Percentiles rank a stretch among this genome's conserved stretches.
phyloP scores from a whole-genome alignment of 2,329 filamentous ascomycete species.

The Cladosporium sp. region DNA sequence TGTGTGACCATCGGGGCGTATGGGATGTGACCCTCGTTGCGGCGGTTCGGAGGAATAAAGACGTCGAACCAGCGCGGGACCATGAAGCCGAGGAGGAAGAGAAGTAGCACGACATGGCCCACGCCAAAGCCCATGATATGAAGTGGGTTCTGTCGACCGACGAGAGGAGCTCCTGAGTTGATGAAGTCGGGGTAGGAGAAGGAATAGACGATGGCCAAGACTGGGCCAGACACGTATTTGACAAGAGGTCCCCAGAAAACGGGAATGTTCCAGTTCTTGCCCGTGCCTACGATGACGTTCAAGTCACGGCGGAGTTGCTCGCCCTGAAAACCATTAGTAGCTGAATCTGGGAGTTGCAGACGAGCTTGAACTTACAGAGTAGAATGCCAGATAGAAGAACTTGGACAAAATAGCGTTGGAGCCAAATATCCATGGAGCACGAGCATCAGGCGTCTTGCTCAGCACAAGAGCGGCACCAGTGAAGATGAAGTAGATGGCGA shows the following conservation, averaged over 20 bases:
- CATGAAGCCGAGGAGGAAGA: conserved; percentile 40
- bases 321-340: conserved; percentile 20
- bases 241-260: conserved; percentile 48
- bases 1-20: conserved; percentile 16
- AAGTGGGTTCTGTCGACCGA: conserved; percentile 33
- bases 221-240: conserved; percentile 47
- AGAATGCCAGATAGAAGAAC: conserved; percentile 54
- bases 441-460: conserved; percentile 40
- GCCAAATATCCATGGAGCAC: conserved; percentile 42
- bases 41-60: conserved; percentile 46
- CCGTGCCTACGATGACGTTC: conserved; percentile 50
- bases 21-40: conserved; percentile 38
- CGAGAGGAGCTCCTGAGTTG: conserved; percentile 23
- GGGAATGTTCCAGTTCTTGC: conserved; percentile 56
- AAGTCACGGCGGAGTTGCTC: conserved; percentile 40
- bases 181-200: conserved; percentile 48
- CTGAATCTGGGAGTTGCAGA: too few species aligned
- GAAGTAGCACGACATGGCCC: conserved; percentile 28
- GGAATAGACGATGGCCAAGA: conserved; percentile 50
- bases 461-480: conserved; percentile 38
- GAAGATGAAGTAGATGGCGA: conserved; percentile 48
- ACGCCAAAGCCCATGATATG: conserved; percentile 46
- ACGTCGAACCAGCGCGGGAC: conserved; percentile 52
- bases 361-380: conserved; percentile 49
- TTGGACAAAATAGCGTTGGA: conserved; percentile 30